These are phyloP conservation scores for Sphagnum contortum DNA, from an alignment of 225 moss, liverwort and hornwort species.

Conservation along the genomic window DNA sequence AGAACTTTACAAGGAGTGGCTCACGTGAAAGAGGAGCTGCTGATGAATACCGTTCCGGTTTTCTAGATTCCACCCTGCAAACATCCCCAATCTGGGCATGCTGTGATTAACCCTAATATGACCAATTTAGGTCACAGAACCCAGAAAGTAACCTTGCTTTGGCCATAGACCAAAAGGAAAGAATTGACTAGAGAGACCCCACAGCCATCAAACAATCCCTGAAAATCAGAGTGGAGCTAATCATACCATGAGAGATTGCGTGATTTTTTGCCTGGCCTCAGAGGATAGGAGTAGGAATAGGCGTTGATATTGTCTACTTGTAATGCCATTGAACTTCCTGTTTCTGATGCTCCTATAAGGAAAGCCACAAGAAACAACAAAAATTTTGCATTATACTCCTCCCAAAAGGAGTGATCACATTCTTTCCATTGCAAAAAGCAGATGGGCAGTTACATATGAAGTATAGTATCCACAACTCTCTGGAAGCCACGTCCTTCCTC, in stretches of 20 bases:
- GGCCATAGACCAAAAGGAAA: too few relatives aligned
- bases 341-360: not conserved
- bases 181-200: too few relatives aligned
- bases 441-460: too few relatives aligned
- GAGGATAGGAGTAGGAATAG: slow-evolving; percentile 64
- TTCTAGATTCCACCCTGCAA: slow-evolving; percentile 90
- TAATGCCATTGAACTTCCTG: slow-evolving; percentile 12
- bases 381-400: not conserved
- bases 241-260: slow-evolving; percentile 61
- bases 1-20: not conserved
- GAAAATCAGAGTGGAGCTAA: too few relatives aligned
- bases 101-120: not conserved
- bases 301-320: slow-evolving; percentile 86
- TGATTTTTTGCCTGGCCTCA: slow-evolving; percentile 27
- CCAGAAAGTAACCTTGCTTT: too few relatives aligned
- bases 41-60: slow-evolving; percentile 95
- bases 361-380: not conserved
- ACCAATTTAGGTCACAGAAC: not conserved
- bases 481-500: too few relatives aligned
- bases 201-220: too few relatives aligned
- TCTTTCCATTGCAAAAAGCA: too few relatives aligned
- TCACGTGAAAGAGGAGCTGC: slow-evolving; percentile 96
- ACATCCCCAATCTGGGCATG: not conserved
- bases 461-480: too few relatives aligned
- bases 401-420: not conserved